These are phyloP conservation scores for Hirsutella thompsonii DNA, from an alignment of 2,329 filamentous ascomycete species.

Conservation along the genomic window DNA sequence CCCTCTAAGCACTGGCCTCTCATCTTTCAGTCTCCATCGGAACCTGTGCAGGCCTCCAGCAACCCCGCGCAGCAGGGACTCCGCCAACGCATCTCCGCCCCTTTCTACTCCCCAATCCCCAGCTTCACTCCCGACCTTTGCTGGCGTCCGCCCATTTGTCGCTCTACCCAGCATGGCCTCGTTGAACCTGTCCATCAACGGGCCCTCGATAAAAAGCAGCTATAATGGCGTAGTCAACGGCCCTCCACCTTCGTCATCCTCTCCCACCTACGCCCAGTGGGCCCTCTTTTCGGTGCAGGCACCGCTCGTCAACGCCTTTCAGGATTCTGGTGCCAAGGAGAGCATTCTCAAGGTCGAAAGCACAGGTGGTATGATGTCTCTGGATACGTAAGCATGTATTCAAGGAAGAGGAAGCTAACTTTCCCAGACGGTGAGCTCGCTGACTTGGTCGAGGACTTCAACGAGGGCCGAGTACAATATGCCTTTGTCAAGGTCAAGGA, in stretches of 20 bases:
- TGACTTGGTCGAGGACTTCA: slow-evolving; percentile 91
- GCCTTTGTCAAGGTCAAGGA: slow-evolving; percentile 95
- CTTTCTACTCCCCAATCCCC: too few relatives aligned
- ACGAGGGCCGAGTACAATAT: slow-evolving; percentile 91
- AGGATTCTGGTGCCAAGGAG: slow-evolving; percentile 75
- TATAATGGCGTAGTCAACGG: slow-evolving; percentile 48
- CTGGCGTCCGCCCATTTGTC: neutral
- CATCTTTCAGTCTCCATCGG: too few relatives aligned
- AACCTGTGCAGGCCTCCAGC: too few relatives aligned
- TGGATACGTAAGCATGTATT: too few relatives aligned
- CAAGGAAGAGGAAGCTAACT: too few relatives aligned
- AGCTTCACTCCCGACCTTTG: too few relatives aligned
- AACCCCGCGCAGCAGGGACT: too few relatives aligned
- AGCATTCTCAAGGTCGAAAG: slow-evolving; percentile 90
- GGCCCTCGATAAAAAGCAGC: slow-evolving; percentile 74
- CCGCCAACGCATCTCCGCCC: too few relatives aligned
- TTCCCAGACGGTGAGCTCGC: slow-evolving; percentile 81
- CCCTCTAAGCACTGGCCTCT: too few relatives aligned
- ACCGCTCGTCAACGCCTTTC: slow-evolving; percentile 85
- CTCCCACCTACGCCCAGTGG: slow-evolving; percentile 83
- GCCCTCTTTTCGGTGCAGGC: slow-evolving; percentile 87
- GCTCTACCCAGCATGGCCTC: slow-evolving; percentile 50
- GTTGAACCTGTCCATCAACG: slow-evolving; percentile 67
- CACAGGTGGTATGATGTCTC: slow-evolving; percentile 55
- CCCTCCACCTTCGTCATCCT: slow-evolving; percentile 39